phyloP scores from a whole-genome alignment of 2,329 filamentous ascomycete genomes.

The Beauveria sp. region DNA sequence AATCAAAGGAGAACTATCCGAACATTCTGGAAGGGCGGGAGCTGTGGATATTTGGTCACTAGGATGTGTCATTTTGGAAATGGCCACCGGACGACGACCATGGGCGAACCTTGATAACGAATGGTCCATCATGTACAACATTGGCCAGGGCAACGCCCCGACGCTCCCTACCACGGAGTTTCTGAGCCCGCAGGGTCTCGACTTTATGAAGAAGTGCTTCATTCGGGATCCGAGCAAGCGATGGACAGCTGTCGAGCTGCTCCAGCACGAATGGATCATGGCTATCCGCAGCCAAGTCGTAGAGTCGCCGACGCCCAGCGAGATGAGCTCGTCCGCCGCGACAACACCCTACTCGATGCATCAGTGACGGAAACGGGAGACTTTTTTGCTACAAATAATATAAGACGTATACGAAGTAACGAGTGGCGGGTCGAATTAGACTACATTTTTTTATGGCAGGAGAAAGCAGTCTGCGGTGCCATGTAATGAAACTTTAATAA shows the following conservation, averaged over 20 bases:
- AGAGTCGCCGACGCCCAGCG: conserved; percentile 56
- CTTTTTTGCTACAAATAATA: neutral
- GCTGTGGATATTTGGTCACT: conserved; percentile 94
- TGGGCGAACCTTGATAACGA: conserved; percentile 98
- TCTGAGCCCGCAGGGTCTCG: conserved; percentile 73
- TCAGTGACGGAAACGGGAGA: neutral
- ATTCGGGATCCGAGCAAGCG: conserved; percentile 72
- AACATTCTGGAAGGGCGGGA: conserved; percentile 70
- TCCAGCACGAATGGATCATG: conserved; percentile 90
- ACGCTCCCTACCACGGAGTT: conserved; percentile 76
- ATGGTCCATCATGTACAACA: conserved; percentile 99
- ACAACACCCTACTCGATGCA: conserved; percentile 30
- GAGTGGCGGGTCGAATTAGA: neutral
- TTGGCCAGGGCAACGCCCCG: conserved; percentile 90
- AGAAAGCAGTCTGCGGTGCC: neutral
- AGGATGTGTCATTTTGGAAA: conserved; percentile 93
- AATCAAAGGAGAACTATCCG: conserved; percentile 79
- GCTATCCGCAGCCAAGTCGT: conserved; percentile 57
- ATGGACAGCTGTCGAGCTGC: conserved; percentile 75
- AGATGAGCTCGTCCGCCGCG: conserved; percentile 30
- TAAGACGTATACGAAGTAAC: neutral
- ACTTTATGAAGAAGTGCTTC: conserved; percentile 85
- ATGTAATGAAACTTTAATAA: neutral
- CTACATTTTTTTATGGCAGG: neutral
- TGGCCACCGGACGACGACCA: conserved; percentile 88